Conservation (phyloP, 352 stramenopile genomes). For the Globisporangium cystogenes region DNA sequence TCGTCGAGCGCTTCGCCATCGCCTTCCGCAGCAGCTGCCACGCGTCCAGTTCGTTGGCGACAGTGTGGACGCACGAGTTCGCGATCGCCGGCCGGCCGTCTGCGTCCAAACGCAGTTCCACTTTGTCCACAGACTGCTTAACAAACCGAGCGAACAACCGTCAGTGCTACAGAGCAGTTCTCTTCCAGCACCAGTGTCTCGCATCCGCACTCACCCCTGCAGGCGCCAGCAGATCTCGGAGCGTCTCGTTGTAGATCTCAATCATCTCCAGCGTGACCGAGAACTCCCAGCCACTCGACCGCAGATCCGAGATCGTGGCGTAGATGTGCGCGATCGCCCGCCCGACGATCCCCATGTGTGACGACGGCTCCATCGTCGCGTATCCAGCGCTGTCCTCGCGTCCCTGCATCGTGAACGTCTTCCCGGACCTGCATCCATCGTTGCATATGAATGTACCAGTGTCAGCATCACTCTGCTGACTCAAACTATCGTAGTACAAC, state of each 20-base stretch:
- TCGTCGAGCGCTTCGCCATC: conserved; percentile 60
- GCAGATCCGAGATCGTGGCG: conserved; percentile 49
- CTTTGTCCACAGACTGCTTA: conserved; percentile 55
- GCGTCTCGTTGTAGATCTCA: conserved; percentile 98
- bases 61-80: conserved; percentile 55
- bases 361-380: conserved; percentile 32
- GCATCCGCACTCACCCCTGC: conserved; percentile 40
- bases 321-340: conserved; percentile 80
- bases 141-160: too few species aligned
- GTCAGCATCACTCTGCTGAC: background rate
- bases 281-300: conserved; percentile 70
- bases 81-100: conserved; percentile 58
- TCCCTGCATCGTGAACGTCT: conserved; percentile 89
- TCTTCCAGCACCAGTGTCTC: too few species aligned
- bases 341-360: conserved; percentile 76
- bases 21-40: conserved; percentile 63
- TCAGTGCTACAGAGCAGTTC: background rate
- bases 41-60: conserved; percentile 53
- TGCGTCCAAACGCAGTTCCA: conserved; percentile 63
- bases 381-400: conserved; percentile 27
- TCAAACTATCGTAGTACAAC: background rate
- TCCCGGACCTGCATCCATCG: conserved; percentile 54
- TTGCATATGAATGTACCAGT: too few species aligned
- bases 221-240: conserved; percentile 90
- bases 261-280: conserved; percentile 82